Evolutionary conservation across 257 asterid genomes (phyloP), one percentile per base, ranked within the genome.

Genomic region (Verbena officinalis): DNA sequence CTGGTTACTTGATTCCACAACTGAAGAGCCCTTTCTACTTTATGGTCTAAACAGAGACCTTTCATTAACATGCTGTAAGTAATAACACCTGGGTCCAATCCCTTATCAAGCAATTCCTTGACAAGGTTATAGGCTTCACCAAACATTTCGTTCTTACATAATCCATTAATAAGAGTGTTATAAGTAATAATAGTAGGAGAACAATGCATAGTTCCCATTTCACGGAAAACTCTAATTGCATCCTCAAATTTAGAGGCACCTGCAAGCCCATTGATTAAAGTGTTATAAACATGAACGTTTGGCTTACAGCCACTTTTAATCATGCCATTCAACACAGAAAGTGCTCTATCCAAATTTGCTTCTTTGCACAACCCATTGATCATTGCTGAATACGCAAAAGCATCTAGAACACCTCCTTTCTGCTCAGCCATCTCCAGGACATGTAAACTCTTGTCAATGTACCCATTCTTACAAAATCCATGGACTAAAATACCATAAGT

Each of bases 401-500:
- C 54, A 81, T 86, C 96, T 67, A 86, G 33, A 65, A 33, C 61
- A 20, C 62, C 76, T 23, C 84, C 76, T 48, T 78, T 71, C 70
- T 56, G 73, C 73, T 80, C 82, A 30, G 90, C 95, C 65, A 73
- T 77, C 72, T 80, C 77, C 69, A 90, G 59, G 27, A 84, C 72
- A 46, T 49, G 59, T 49, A 90, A 81, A 76, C 92, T 81, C 83
- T 77, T 83, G 79, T 72, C 69, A 58, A 30, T 33, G 75, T 78
- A 80, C 45, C 89, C 94, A 62, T 86, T 93, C 74, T 84, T 78
- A 73, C 95, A 86, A 67, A 90, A 77, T 39, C 99, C 97, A 51
- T 87, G 80, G 60, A 93, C 76, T 74, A 90, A 73, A 64, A 77
- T 82, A 27, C 89, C 96, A 11, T 72, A 76, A 59, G 90, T 86